Base-by-base conservation (phyloP, 2,329 filamentous ascomycete species). In the Curvularia sp. region DNA sequence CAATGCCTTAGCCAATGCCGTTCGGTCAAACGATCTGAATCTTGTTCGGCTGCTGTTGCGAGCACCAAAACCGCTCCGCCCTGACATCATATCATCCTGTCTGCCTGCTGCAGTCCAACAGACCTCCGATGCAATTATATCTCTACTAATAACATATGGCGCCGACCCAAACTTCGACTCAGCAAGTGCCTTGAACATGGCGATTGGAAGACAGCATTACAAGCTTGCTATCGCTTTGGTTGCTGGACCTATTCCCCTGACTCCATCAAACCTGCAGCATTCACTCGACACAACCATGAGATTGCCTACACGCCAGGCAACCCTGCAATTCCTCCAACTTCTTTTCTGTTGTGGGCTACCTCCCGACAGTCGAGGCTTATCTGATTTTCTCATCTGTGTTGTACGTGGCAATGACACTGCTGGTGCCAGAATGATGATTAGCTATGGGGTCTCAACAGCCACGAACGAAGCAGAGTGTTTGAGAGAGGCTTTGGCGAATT, bases 161-260 rank as follows among this genome's bases (percentile, higher is more conserved):
- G 75, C 73, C 22, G 70, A 77, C 56, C 74, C 74, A 12, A 77
- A 77, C 55, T 76, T 73, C 57, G 67, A 75, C 39, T 65, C 67
- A 6, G 70, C 73, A 46, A 70, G 65, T 54, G 74, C 74, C 49
- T 53, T 76, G 2, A 70, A 70, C 12, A 72, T 67, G 62, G 68
- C 74, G 3, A 73, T 77, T 33, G 66, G 71, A 10, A 64, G 61
- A 44, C 67, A 71, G 28, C 66, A 72, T 18, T 76, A 74, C 60
- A 69, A 65, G 13, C 47, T 73, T 39, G 64, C 71, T 4, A 59
- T 75, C 41, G 68, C 69, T 9, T 41, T 77, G 41, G 68, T 70
- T 4, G 65, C 72, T 42, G 73, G 74, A 0, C 66, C 72, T 1
- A 70, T 67, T 20, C 63, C 57, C 35, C 48, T 75, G 5, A 64